These are phyloP conservation scores for Salix brachista DNA, from an alignment of 345 rosid species.

Conservation along the genomic window DNA sequence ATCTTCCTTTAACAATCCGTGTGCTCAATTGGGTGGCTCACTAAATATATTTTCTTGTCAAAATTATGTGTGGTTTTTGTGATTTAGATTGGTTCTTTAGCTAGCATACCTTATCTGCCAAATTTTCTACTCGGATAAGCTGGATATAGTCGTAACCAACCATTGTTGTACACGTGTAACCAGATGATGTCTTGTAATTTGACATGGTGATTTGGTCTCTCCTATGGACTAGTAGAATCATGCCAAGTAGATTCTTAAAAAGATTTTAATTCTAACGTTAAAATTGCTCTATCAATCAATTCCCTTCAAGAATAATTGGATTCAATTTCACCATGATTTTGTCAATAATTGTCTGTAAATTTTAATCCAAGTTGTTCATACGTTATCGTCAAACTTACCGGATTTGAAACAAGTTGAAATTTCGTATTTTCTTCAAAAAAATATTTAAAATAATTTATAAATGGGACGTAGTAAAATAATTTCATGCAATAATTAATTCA, in stretches of 20 bases:
- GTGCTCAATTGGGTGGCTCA: background rate
- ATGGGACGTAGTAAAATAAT: too few species aligned
- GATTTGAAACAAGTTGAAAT: too few species aligned
- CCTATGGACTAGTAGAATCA: background rate
- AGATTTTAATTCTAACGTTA: background rate
- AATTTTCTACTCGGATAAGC: slow-evolving; percentile 44
- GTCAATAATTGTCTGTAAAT: background rate
- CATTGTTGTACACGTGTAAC: slow-evolving; percentile 10
- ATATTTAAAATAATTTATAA: background rate
- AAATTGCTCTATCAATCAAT: background rate
- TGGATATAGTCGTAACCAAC: slow-evolving; percentile 42
- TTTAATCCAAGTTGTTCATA: too few species aligned
- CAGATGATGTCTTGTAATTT: background rate
- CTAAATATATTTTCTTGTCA: background rate
- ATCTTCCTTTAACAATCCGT: background rate
- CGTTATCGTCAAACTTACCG: too few species aligned
- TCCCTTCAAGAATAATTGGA: background rate
- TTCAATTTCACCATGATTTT: too few species aligned
- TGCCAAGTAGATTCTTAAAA: slow-evolving; percentile 30
- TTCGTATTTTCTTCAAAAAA: too few species aligned
- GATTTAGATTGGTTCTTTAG: slow-evolving; percentile 40
- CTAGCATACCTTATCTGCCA: slow-evolving; percentile 43
- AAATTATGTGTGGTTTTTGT: slow-evolving; percentile 24
- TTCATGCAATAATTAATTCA: too few species aligned
- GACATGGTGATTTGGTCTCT: slow-evolving; percentile 36